phyloP scores from a whole-genome alignment of 2,329 filamentous ascomycete species.

The Colletotrichum endophyticum region DNA sequence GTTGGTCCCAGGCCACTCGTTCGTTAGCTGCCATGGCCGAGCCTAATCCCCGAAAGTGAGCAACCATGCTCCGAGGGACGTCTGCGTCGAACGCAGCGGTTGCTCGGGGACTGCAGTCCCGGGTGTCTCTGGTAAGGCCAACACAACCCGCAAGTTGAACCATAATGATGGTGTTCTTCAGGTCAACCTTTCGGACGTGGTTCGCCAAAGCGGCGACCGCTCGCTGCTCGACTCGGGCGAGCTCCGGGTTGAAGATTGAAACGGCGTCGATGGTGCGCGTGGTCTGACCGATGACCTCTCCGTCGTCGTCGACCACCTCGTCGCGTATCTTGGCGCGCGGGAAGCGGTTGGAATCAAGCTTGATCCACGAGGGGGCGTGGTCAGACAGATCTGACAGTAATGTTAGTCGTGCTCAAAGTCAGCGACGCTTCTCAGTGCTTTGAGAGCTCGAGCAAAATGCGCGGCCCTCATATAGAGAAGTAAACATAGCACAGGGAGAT shows the following conservation, averaged over 20 bases:
- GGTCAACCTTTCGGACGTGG: neutral
- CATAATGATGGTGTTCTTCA: neutral
- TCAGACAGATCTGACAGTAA: neutral
- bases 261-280: neutral
- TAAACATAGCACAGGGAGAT: neutral
- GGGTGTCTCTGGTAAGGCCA: neutral
- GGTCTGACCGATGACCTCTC: neutral
- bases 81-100: neutral
- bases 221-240: neutral
- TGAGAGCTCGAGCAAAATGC: neutral
- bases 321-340: neutral
- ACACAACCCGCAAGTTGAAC: neutral
- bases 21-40: neutral
- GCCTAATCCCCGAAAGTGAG: neutral
- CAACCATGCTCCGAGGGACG: neutral
- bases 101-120: neutral
- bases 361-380: neutral
- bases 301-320: neutral
- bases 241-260: neutral
- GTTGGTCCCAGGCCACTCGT: neutral
- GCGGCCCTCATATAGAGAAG: neutral
- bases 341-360: neutral
- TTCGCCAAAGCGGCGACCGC: neutral
- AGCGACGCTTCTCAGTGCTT: neutral
- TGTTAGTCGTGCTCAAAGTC: neutral